Evolutionary conservation across 2,329 filamentous ascomycete genomes (phyloP), one percentile per base, ranked within the genome.

Genomic region (Tolypocladium cylindrosporum): DNA sequence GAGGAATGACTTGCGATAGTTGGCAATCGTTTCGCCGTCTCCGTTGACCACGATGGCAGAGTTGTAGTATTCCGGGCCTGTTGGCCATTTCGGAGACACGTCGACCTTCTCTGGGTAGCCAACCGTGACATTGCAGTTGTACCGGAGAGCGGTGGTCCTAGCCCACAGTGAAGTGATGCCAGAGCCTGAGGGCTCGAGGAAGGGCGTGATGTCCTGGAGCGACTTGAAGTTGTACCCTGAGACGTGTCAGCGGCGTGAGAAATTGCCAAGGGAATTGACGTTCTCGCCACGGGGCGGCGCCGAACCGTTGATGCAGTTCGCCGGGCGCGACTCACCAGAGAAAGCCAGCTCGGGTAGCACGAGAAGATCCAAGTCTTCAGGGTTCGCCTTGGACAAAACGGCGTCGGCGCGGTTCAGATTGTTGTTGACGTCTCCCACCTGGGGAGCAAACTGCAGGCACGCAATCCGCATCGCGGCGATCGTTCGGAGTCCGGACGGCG

Each of bases 321-420:
- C 7, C n/a, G 9, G 27, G 14, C 16, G 13, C 42, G 36, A 66
- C 74, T 63, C 72, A 89, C 87, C 87, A 58, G 84, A 80, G 67
- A 93, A 91, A 1, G 89, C 87, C 69, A 93, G 74, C 68, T 93
- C 90, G 0, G 90, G 89, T 0, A 93, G 73, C 0, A 93, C 83
- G 0, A 94, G 75, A 37, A 92, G 77, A 66, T 91, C 87, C 1
- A 92, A 53, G n/a, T 79, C 73, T 1, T 79, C 72, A 0, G 78
- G 72, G 7, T 78, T 72, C 0, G 81, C 79, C 34, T 68, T 75
- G 21, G 72, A 77, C 13, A 93, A 73, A 4, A 92, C 77, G 0
- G 77, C 71, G 62, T 91, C 84, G 60, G 89, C 89, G 21, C 80
- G 80, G 61, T 80, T 81, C 52, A 92, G 76, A 63, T 93, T 93